phyloP scores from a whole-genome alignment of 768 basidiomycete genomes.

The Boletus sensibilis region DNA sequence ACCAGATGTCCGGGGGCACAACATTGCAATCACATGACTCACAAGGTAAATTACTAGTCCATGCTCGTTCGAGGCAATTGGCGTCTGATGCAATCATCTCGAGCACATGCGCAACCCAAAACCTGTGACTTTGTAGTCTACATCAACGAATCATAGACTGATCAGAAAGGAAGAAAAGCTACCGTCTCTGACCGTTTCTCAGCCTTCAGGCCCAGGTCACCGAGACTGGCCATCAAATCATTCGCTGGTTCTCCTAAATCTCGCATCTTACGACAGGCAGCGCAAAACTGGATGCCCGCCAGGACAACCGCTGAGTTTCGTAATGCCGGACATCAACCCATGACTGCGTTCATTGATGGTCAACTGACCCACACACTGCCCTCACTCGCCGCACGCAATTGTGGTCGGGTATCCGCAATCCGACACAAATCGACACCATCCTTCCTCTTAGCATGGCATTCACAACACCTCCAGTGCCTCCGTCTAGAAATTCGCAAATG shows the following conservation, averaged over 20 bases:
- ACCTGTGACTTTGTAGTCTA: not conserved
- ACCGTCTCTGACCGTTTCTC: not conserved
- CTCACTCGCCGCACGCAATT: not conserved
- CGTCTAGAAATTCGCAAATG: not conserved
- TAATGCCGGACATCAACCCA: not conserved
- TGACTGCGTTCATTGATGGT: not conserved
- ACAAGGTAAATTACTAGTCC: too few relatives aligned
- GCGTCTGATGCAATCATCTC: not conserved
- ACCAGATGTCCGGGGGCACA: not conserved
- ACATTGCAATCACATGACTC: not conserved
- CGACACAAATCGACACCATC: not conserved
- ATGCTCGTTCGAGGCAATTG: not conserved
- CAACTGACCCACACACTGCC: not conserved
- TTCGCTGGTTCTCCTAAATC: not conserved
- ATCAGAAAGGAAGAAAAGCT: not conserved
- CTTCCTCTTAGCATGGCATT: not conserved
- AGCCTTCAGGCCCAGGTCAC: not conserved
- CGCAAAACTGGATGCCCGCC: not conserved
- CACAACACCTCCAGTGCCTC: not conserved
- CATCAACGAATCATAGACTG: not conserved
- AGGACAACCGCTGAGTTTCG: not conserved
- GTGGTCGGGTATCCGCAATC: not conserved
- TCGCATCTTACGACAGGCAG: constrained; percentile 7
- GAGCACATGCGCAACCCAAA: not conserved
- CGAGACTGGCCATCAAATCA: not conserved